Percentiles rank a stretch among this genome's conserved stretches.
Conservation (phyloP, 2,329 filamentous ascomycete genomes). For the Fusarium nanum region DNA sequence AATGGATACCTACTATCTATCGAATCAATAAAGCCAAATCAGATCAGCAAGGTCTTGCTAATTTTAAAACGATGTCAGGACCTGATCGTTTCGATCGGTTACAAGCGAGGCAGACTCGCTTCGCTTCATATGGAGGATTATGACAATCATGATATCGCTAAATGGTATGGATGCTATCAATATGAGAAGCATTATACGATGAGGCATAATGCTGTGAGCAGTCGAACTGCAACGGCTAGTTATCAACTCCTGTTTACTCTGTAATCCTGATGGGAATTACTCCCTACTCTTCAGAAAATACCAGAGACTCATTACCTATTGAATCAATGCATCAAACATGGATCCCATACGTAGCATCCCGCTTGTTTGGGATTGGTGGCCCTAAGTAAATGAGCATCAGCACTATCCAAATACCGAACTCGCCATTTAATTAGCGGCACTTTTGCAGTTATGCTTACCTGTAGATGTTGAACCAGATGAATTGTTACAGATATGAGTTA, state of each 20-base stretch:
- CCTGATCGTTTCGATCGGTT: constrained; percentile 19
- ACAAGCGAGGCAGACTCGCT: constrained; percentile 18
- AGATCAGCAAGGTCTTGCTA: constrained; percentile 24
- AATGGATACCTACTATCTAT: not conserved
- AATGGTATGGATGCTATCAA: not conserved
- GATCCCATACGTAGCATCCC: not conserved
- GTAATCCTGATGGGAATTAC: not conserved
- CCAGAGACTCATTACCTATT: not conserved
- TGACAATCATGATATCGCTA: constrained; percentile 30
- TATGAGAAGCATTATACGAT: not conserved
- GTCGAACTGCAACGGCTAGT: not conserved
- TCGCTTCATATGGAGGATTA: not conserved
- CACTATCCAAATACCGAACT: constrained; percentile 20
- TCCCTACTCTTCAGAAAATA: not conserved
- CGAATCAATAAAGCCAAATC: not conserved
- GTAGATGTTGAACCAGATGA: too few relatives aligned
- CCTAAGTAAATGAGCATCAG: constrained; percentile 32
- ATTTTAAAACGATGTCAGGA: constrained; percentile 36
- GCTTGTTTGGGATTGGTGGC: constrained; percentile 30
- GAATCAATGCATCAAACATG: constrained; percentile 3
- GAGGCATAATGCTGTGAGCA: too few relatives aligned
- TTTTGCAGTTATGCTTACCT: constrained; percentile 6
- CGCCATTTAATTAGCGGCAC: constrained; percentile 19
- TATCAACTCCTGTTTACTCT: not conserved
- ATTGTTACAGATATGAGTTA: too few relatives aligned